These are phyloP conservation scores for Xanthoconium purpureum DNA, from an alignment of 768 basidiomycete species.

Conservation along the genomic window DNA sequence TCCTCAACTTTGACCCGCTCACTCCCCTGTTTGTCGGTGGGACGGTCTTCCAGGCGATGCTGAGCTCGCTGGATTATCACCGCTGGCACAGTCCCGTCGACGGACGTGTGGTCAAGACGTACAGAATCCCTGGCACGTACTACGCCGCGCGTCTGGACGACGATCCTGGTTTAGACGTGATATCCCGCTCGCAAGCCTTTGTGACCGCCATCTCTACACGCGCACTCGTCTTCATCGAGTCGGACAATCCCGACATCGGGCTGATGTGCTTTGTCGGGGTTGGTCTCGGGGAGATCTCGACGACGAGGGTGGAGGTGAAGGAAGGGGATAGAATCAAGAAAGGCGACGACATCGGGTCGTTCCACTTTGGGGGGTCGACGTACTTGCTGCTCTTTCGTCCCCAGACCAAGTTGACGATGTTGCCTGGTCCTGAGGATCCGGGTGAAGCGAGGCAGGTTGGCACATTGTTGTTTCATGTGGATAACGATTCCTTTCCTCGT, in stretches of 20 bases:
- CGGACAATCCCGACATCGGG: conserved; percentile 52
- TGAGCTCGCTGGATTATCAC: conserved; percentile 54
- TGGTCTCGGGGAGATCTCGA: conserved; percentile 63
- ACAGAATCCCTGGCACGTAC: conserved; percentile 50
- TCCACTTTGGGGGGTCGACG: conserved; percentile 63
- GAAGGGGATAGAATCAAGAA: conserved; percentile 43
- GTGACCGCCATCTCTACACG: conserved; percentile 49
- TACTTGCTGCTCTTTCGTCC: conserved; percentile 45
- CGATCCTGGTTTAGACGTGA: conserved; percentile 25
- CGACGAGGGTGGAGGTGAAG: conserved; percentile 49
- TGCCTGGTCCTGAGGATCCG: conserved; percentile 1
- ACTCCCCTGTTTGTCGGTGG: conserved; percentile 46
- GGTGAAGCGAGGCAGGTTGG: neutral
- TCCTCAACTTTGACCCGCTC: conserved; percentile 44
- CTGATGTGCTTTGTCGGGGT: conserved; percentile 57
- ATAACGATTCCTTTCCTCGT: neutral
- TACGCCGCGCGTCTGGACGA: conserved; percentile 38
- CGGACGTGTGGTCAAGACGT: conserved; percentile 40
- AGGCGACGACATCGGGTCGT: conserved; percentile 58
- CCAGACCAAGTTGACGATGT: conserved; percentile 20
- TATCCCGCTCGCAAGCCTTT: conserved; percentile 23
- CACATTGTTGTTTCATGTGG: neutral
- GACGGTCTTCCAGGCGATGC: conserved; percentile 55
- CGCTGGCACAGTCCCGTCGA: conserved; percentile 62
- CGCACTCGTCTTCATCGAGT: conserved; percentile 55